These are phyloP conservation scores for Sphaerulina musiva DNA, from an alignment of 2,329 filamentous ascomycete genomes.

Conservation along the genomic window DNA sequence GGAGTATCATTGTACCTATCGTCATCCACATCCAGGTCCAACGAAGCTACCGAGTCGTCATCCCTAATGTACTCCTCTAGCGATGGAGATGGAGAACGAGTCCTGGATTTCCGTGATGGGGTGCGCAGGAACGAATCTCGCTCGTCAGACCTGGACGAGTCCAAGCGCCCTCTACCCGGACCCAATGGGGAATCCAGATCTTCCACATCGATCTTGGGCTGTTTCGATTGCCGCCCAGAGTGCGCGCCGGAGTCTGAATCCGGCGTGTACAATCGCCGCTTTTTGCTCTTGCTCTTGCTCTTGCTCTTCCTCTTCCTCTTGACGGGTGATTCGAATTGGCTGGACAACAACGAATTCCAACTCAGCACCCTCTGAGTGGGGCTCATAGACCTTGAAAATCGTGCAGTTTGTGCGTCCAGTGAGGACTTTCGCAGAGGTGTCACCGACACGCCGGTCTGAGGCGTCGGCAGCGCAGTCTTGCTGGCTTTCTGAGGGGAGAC, in stretches of 20 bases:
- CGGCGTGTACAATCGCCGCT: slow-evolving; percentile 21
- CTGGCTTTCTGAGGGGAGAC: slow-evolving; percentile 39
- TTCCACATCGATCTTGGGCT: slow-evolving; percentile 18
- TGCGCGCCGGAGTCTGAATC: slow-evolving; percentile 1
- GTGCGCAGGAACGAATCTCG: slow-evolving; percentile 8
- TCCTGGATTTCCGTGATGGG: slow-evolving; percentile 3
- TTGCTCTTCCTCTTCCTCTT: no score
- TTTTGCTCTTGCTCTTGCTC: slow-evolving; percentile 15
- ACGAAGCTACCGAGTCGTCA: slow-evolving; percentile 21
- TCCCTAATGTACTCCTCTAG: slow-evolving; percentile 14
- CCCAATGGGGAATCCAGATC: slow-evolving; percentile 2
- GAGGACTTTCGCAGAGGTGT: slow-evolving; percentile 15
- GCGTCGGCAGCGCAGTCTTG: slow-evolving; percentile 26
- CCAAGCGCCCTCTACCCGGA: slow-evolving; percentile 1
- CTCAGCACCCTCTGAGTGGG: slow-evolving; percentile 27
- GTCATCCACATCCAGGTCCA: slow-evolving; percentile 33
- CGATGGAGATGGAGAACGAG: slow-evolving; percentile 9
- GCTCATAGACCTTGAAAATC: slow-evolving; percentile 30
- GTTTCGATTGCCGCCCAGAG: slow-evolving; percentile 17
- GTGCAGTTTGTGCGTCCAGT: slow-evolving; percentile 13
- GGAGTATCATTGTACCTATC: slow-evolving; percentile 18
- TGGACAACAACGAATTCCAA: slow-evolving; percentile 19
- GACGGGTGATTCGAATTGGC: slow-evolving; percentile 3
- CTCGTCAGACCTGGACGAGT: slow-evolving; percentile 8
- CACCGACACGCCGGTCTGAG: slow-evolving; percentile 11